phyloP scores from a whole-genome alignment of 208 protist genomes.

The Naegleria fowleri region DNA sequence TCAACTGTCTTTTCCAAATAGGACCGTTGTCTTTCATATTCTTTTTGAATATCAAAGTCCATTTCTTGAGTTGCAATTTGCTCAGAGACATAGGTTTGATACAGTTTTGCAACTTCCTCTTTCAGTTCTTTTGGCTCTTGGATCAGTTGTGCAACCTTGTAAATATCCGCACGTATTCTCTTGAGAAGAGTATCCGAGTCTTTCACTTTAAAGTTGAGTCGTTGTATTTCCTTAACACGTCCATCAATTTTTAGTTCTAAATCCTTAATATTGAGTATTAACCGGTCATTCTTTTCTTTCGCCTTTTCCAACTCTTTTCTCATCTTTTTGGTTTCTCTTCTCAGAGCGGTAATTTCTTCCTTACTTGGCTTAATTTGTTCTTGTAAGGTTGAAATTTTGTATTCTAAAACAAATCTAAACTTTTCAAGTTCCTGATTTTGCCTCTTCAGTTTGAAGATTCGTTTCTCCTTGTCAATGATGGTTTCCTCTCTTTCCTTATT shows the following conservation, averaged over 20 bases:
- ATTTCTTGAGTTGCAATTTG: slow-evolving; percentile 49
- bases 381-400: slow-evolving; percentile 96
- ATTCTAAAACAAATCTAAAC: slow-evolving; percentile 97
- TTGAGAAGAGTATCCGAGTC: slow-evolving; percentile 70
- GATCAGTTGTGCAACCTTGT: slow-evolving; percentile 67
- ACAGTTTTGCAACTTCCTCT: slow-evolving; percentile 78
- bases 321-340: slow-evolving; percentile 88
- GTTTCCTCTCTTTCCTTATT: slow-evolving; percentile 86
- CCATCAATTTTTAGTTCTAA: slow-evolving; percentile 84
- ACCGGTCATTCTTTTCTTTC: slow-evolving; percentile 77
- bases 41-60: slow-evolving; percentile 76
- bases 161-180: slow-evolving; percentile 74
- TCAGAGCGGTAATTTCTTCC: slow-evolving; percentile 80
- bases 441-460: slow-evolving; percentile 91
- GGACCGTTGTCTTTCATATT: slow-evolving; percentile 88
- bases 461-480: slow-evolving; percentile 90
- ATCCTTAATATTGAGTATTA: slow-evolving; percentile 81
- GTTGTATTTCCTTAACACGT: slow-evolving; percentile 76
- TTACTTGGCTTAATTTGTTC: slow-evolving; percentile 94
- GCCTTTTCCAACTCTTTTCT: slow-evolving; percentile 80
- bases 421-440: slow-evolving; percentile 97
- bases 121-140: slow-evolving; percentile 82
- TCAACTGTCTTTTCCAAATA: slow-evolving; percentile 86
- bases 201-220: slow-evolving; percentile 59
- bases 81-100: slow-evolving; percentile 70